These are phyloP conservation scores for Kluyveromyces marxianus DNA, from an alignment of 1,139 yeast genomes.

Conservation along the genomic window DNA sequence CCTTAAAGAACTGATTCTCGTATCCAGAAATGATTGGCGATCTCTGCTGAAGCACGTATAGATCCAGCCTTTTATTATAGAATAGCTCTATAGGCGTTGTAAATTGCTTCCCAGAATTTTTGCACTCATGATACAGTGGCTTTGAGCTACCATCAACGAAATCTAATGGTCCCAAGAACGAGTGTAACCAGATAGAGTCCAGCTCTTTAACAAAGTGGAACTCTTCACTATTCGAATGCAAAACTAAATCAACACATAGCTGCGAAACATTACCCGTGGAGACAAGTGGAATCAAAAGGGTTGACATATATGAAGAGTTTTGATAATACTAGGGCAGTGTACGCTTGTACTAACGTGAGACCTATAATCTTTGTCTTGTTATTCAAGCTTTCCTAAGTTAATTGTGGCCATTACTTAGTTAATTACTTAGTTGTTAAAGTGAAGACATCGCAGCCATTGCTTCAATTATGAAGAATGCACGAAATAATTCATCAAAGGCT, in stretches of 20 bases:
- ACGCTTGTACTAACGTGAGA: no score
- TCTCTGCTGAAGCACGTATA: constrained; percentile 69
- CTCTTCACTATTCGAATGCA: constrained; percentile 46
- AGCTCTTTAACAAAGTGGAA: constrained; percentile 47
- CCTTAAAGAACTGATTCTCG: constrained; percentile 42
- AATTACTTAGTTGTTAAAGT: no score
- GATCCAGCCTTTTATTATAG: constrained; percentile 32
- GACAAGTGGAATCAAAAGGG: constrained; percentile 64
- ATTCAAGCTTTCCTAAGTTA: no score
- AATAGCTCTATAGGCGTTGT: constrained; percentile 60
- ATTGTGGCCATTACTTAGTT: no score
- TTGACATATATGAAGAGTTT: constrained; percentile 7
- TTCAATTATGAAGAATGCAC: no score
- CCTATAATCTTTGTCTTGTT: no score
- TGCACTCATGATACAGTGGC: constrained; percentile 11
- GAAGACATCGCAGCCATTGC: no score
- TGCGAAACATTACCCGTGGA: constrained; percentile 91
- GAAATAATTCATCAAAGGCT: no score
- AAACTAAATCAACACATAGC: constrained; percentile 62
- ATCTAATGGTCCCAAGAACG: constrained; percentile 80
- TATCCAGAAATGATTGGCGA: constrained; percentile 75
- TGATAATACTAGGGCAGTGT: background rate
- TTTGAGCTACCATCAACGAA: constrained; percentile 29
- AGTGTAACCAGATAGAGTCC: constrained; percentile 58
- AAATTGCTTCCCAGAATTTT: constrained; percentile 21